Evolutionary conservation across 2,329 filamentous ascomycete species (phyloP).

Genomic region (Emydomyces testavorans): DNA sequence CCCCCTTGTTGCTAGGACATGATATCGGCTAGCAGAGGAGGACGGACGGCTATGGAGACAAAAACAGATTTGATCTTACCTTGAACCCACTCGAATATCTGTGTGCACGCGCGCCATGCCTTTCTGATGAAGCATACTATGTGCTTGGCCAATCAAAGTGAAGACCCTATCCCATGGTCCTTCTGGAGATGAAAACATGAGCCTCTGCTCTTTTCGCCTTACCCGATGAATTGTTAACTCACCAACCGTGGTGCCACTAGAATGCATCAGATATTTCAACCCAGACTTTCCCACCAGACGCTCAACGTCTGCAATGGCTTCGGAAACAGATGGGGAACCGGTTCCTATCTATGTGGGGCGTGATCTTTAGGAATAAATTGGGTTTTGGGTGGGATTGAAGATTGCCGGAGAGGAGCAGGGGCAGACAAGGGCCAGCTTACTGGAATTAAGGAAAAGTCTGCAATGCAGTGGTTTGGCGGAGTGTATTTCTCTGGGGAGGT

Average conservation of each 20-base stretch:
- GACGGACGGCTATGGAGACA: neutral
- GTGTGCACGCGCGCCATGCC: conserved; percentile 78
- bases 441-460: conserved; percentile 85
- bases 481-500: conserved; percentile 38
- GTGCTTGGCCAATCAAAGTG: conserved; percentile 72
- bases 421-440: conserved; percentile 37
- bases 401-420: neutral
- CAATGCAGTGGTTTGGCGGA: conserved; percentile 59
- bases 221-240: conserved; percentile 26
- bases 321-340: conserved; percentile 59
- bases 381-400: too few species aligned
- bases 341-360: conserved; percentile 60
- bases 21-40: neutral
- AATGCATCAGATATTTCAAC: conserved; percentile 79
- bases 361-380: neutral
- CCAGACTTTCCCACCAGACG: conserved; percentile 69
- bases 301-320: conserved; percentile 82
- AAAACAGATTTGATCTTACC: conserved; percentile 36
- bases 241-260: conserved; percentile 87
- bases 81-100: conserved; percentile 73
- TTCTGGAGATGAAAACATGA: conserved; percentile 44
- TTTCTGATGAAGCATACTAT: conserved; percentile 61
- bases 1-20: neutral
- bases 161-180: conserved; percentile 86
- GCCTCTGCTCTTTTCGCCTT: neutral